Percentiles rank a stretch among this genome's conserved stretches.
Evolutionary conservation across 2,329 filamentous ascomycete species (phyloP).

Genomic region (Colletotrichum liaoningense): DNA sequence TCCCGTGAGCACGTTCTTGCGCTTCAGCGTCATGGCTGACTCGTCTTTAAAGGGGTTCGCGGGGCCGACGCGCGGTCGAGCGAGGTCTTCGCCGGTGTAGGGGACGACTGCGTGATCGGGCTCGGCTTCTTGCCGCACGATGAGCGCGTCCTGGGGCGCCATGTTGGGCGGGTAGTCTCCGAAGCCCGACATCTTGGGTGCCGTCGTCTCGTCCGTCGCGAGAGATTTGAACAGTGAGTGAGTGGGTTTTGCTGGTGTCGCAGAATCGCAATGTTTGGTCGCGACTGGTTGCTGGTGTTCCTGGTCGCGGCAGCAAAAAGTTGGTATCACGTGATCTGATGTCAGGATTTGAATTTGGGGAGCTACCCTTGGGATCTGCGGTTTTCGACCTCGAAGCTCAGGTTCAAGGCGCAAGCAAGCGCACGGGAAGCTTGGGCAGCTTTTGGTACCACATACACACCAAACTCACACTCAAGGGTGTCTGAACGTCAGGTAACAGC

Average conservation of each 20-base stretch:
- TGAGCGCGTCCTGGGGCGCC: constrained; percentile 72
- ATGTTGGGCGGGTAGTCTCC: constrained; percentile 75
- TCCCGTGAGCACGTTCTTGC: constrained; percentile 87
- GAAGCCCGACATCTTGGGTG: constrained; percentile 67
- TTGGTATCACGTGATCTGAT: constrained; percentile 36
- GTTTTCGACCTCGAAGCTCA: not conserved
- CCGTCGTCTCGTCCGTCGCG: not conserved
- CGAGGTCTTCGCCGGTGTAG: constrained; percentile 79
- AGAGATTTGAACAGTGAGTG: constrained; percentile 1
- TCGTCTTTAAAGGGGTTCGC: constrained; percentile 80
- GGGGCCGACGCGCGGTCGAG: constrained; percentile 74
- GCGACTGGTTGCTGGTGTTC: not conserved
- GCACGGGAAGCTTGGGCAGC: not conserved
- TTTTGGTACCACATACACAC: not conserved
- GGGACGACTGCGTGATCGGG: constrained; percentile 71
- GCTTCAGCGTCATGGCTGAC: constrained; percentile 67
- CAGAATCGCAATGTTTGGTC: not conserved
- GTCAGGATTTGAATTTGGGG: constrained; percentile 11
- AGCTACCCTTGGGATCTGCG: constrained; percentile 9
- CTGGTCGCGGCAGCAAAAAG: constrained; percentile 14
- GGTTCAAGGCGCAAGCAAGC: not conserved
- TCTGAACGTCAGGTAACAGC: not conserved
- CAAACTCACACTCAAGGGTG: not conserved
- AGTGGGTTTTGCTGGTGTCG: constrained; percentile 29
- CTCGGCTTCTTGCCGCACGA: constrained; percentile 65